Conservation (phyloP, 306 rosid species). For the Glycyrrhiza uralensis region DNA sequence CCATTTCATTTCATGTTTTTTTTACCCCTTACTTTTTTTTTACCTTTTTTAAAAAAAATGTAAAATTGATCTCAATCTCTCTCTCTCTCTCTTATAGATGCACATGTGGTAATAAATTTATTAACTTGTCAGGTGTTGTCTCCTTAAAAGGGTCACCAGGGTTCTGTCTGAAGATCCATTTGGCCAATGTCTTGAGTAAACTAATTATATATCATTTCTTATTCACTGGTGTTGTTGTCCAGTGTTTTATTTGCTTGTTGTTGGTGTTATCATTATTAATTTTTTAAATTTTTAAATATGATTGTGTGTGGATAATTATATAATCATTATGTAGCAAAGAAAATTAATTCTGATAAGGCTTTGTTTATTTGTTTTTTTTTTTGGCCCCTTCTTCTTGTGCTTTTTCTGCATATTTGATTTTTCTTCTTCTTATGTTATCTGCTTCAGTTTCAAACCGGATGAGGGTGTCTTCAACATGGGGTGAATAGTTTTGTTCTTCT, state of each 20-base stretch:
- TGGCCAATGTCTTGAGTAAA: not conserved
- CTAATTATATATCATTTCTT: not conserved
- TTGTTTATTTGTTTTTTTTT: not conserved
- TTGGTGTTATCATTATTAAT: not conserved
- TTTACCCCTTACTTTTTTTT: not conserved
- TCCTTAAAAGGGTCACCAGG: constrained; percentile 29
- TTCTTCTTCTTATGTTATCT: not conserved
- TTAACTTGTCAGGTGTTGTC: constrained; percentile 26
- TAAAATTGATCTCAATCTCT: not conserved
- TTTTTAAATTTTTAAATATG: no score
- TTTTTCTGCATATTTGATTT: not conserved
- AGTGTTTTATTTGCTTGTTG: constrained; percentile 6
- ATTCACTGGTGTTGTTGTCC: not conserved
- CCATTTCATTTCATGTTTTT: not conserved
- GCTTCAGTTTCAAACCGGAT: constrained; percentile 26
- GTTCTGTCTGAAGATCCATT: constrained; percentile 36
- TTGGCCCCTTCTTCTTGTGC: not conserved
- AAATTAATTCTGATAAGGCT: not conserved
- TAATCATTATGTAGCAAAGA: not conserved
- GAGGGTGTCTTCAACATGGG: constrained; percentile 41
- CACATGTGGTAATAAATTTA: not conserved
- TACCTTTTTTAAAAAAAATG: not conserved
- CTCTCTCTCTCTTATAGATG: not conserved
- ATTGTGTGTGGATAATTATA: not conserved
- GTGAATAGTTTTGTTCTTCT: constrained; percentile 21